phyloP scores from a whole-genome alignment of 345 rosid genomes.

The Gossypium ekmanianum region DNA sequence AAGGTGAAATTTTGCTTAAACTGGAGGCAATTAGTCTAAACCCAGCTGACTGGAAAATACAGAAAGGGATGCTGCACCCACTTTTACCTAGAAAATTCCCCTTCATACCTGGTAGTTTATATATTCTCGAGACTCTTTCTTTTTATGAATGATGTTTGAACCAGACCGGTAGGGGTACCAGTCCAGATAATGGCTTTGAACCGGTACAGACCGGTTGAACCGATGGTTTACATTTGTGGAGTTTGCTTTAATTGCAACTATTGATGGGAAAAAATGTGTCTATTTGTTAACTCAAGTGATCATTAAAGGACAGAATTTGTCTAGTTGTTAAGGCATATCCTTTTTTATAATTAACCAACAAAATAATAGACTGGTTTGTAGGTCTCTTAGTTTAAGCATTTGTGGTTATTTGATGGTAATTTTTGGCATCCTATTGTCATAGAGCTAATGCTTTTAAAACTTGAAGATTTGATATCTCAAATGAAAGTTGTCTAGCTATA shows the following conservation, averaged over 20 bases:
- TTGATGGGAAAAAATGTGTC: neutral
- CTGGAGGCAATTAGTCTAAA: constrained; percentile 45
- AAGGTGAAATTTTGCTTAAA: constrained; percentile 47
- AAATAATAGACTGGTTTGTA: too few relatives aligned
- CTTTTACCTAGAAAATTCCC: constrained; percentile 66
- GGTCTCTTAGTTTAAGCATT: neutral
- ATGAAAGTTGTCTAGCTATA: neutral
- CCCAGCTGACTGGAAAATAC: constrained; percentile 55
- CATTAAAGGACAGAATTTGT: neutral
- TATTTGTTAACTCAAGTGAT: neutral
- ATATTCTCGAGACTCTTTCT: neutral
- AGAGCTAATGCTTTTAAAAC: neutral
- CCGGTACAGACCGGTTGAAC: too few relatives aligned
- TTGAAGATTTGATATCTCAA: neutral
- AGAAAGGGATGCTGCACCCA: constrained; percentile 49
- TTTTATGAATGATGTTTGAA: too few relatives aligned
- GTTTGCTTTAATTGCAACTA: neutral
- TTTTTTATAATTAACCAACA: neutral
- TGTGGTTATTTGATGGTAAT: neutral
- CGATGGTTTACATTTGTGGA: neutral
- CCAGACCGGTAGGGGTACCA: too few relatives aligned
- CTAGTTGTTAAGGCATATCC: neutral
- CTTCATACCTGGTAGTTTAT: constrained; percentile 51
- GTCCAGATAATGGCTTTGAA: too few relatives aligned
- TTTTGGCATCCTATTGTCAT: neutral